Evolutionary conservation across 495 filamentous ascomycete species (phyloP).

Genomic region (Amorphotheca resinae): DNA sequence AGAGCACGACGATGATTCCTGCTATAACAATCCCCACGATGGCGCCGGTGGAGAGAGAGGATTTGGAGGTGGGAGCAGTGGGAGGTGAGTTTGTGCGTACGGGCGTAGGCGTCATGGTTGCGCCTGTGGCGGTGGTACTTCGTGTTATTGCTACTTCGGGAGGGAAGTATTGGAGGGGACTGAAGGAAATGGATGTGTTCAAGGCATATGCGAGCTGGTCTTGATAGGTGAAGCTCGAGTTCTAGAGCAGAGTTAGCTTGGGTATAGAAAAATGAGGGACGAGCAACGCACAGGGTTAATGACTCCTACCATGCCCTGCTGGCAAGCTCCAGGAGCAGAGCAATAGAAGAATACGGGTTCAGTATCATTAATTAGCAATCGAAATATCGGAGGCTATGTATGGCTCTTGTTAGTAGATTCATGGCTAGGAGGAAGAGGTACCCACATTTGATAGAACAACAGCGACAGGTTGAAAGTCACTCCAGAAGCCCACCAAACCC

Average conservation of each 20-base stretch:
- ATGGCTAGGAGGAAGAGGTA: conserved; percentile 1
- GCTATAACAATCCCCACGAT: conserved; percentile 40
- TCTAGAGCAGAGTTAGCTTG: conserved; percentile 4
- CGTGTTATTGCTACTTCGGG: conserved; percentile 1
- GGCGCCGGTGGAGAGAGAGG: conserved; percentile 18
- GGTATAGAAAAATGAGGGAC: neutral
- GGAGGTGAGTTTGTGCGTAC: neutral
- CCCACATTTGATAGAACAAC: conserved; percentile 21
- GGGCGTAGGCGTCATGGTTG: conserved; percentile 11
- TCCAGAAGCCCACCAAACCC: conserved; percentile 34
- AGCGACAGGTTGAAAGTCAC: conserved; percentile 26
- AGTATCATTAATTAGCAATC: conserved; percentile 43
- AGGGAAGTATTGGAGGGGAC: conserved; percentile 12
- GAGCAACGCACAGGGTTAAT: conserved; percentile 27
- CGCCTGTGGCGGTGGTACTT: conserved; percentile 3
- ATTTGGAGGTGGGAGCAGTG: neutral
- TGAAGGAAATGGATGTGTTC: conserved; percentile 10
- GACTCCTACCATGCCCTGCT: conserved; percentile 34
- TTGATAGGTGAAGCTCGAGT: conserved; percentile 11
- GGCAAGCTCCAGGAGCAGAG: conserved; percentile 31
- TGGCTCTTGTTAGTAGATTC: neutral
- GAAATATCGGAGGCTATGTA: conserved; percentile 33
- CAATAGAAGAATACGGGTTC: conserved; percentile 51
- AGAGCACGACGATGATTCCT: conserved; percentile 24
- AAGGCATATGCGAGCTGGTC: conserved; percentile 5